phyloP scores from a whole-genome alignment of 352 stramenopile species.

The Phytophthora fragariaefolia region DNA sequence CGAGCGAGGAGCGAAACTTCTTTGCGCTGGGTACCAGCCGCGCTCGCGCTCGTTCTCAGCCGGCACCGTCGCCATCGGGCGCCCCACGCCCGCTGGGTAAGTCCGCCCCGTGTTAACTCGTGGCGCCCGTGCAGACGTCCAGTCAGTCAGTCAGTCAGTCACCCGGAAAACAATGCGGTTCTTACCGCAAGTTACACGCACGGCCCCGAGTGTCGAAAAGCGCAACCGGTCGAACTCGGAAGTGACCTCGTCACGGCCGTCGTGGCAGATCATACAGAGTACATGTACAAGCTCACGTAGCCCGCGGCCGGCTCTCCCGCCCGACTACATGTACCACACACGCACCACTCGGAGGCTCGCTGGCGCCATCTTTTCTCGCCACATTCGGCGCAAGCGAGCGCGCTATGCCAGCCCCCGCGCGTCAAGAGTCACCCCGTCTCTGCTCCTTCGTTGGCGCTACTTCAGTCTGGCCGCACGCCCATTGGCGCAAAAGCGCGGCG shows the following conservation, averaged over 20 bases:
- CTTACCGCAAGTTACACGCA: background rate
- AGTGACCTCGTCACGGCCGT: too few species aligned
- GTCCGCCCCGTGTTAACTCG: background rate
- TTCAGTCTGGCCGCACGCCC: background rate
- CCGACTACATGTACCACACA: too few species aligned
- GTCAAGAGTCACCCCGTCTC: too few species aligned
- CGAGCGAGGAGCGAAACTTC: background rate
- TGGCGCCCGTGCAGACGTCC: background rate
- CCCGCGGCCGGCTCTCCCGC: too few species aligned
- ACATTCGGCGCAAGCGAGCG: background rate
- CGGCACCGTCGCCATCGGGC: background rate
- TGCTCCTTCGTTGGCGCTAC: too few species aligned
- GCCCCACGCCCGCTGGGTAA: background rate
- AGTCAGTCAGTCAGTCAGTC: too few species aligned
- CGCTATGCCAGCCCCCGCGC: too few species aligned
- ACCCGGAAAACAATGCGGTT: background rate
- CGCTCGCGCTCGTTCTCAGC: too few species aligned
- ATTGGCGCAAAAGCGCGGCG: background rate
- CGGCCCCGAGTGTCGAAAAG: conserved; percentile 1
- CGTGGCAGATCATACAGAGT: background rate
- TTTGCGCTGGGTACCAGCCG: background rate
- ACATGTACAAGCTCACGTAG: background rate
- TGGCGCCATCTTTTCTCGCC: too few species aligned
- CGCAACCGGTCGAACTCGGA: background rate
- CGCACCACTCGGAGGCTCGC: too few species aligned